Percentiles rank a stretch among this genome's conserved stretches.
Conservation (phyloP, 1,284 basidiomycete genomes). For the Sphagnurus paluster region DNA sequence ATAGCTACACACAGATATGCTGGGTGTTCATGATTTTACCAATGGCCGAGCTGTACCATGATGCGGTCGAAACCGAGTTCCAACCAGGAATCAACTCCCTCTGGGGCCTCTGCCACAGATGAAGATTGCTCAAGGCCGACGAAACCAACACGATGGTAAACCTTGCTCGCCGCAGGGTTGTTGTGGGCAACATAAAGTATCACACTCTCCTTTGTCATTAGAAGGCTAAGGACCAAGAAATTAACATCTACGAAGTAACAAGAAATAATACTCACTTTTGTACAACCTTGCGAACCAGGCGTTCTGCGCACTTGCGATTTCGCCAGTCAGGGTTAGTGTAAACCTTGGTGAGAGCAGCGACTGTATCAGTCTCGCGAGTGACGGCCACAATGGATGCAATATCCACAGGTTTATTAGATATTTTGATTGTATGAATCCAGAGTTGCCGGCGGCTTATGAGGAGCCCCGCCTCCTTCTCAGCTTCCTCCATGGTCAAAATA, state of each 20-base stretch:
- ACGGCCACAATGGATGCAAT: conserved; percentile 17
- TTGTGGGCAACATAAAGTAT: conserved; percentile 17
- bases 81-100: conserved; percentile 13
- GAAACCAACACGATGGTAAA: conserved; percentile 16
- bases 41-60: conserved; percentile 12
- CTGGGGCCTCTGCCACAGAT: conserved; percentile 1
- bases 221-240: conserved; percentile 5
- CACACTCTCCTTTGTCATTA: conserved; percentile 13
- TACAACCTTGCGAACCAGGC: conserved; percentile 15
- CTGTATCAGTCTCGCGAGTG: conserved; percentile 8
- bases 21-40: conserved; percentile 1
- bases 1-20: neutral
- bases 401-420: neutral
- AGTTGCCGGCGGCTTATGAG: conserved; percentile 8
- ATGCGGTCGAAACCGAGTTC: conserved; percentile 15
- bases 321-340: conserved; percentile 16
- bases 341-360: conserved; percentile 17
- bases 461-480: conserved; percentile 8
- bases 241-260: too few species aligned
- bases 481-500: conserved; percentile 8
- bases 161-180: conserved; percentile 16
- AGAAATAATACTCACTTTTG: conserved; percentile 6
- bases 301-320: conserved; percentile 14
- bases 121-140: conserved; percentile 8
- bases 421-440: conserved; percentile 16